A percentile compares a stretch with the other conserved stretches of the same genome.
Conservation (phyloP, 495 filamentous ascomycete species). For the Hypoxylon trugodes region DNA sequence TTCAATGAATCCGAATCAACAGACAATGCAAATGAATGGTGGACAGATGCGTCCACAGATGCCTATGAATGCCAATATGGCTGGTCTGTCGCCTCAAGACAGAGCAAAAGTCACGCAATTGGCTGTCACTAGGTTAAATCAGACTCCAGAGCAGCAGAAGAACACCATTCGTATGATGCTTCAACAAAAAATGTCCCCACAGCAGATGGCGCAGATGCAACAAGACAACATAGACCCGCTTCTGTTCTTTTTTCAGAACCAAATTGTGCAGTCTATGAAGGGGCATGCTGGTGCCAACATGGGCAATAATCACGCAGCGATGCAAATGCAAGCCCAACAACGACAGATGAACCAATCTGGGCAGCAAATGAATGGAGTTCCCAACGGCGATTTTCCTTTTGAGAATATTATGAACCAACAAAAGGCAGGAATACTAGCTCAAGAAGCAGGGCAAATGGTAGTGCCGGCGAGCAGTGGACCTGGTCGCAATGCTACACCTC, state of each 20-base stretch:
- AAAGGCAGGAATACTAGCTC: constrained; percentile 53
- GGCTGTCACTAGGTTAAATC: constrained; percentile 37
- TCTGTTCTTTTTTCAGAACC: constrained; percentile 51
- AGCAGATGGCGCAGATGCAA: constrained; percentile 47
- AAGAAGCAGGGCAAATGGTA: constrained; percentile 59
- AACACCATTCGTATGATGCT: constrained; percentile 44
- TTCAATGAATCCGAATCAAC: constrained; percentile 49
- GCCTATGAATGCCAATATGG: constrained; percentile 29
- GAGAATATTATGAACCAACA: constrained; percentile 60
- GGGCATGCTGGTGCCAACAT: constrained; percentile 31
- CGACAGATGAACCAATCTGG: constrained; percentile 48
- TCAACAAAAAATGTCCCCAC: constrained; percentile 39
- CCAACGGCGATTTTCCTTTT: constrained; percentile 50
- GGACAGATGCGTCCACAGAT: constrained; percentile 39
- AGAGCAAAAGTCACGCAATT: constrained; percentile 40
- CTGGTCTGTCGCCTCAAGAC: constrained; percentile 43
- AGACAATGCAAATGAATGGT: constrained; percentile 49
- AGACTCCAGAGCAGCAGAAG: constrained; percentile 46
- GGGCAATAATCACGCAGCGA: constrained; percentile 36
- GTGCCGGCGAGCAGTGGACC: constrained; percentile 58
- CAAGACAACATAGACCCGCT: constrained; percentile 50
- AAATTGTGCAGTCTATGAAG: constrained; percentile 45
- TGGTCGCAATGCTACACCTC: constrained; percentile 52
- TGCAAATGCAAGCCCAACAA: constrained; percentile 46
- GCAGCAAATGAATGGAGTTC: constrained; percentile 44